Percentiles rank a stretch among this genome's conserved stretches.
phyloP scores from a whole-genome alignment of 2,329 filamentous ascomycete genomes.

The Graphilbum sp. region DNA sequence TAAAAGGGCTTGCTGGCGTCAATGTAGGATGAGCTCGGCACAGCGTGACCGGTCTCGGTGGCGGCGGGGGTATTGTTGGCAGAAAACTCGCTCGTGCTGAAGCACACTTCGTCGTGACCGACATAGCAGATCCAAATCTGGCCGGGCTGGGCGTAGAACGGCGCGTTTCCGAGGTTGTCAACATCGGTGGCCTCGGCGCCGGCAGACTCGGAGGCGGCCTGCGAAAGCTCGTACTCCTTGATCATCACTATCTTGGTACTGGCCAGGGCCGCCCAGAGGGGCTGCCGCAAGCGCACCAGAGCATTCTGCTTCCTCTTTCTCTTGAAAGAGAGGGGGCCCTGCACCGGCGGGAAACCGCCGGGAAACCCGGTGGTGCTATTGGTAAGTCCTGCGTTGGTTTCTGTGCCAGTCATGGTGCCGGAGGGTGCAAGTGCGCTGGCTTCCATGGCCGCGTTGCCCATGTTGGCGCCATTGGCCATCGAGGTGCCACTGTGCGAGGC shows the following conservation, averaged over 20 bases:
- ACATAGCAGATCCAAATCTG: constrained; percentile 73
- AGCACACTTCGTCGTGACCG: constrained; percentile 61
- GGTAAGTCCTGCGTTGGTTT: not conserved
- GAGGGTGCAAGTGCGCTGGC: no score
- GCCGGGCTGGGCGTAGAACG: constrained; percentile 52
- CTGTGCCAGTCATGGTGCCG: no score
- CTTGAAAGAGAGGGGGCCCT: constrained; percentile 42
- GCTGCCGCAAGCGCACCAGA: constrained; percentile 77
- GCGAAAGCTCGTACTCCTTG: constrained; percentile 76
- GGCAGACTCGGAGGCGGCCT: constrained; percentile 55
- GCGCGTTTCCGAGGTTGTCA: constrained; percentile 60
- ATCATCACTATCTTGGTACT: constrained; percentile 95
- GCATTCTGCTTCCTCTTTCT: constrained; percentile 84
- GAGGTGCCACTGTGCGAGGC: no score
- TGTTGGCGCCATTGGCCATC: no score
- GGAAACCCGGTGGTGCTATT: not conserved
- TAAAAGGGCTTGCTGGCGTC: constrained; percentile 62
- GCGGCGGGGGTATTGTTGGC: constrained; percentile 17
- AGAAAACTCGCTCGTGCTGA: constrained; percentile 52
- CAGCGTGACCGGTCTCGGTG: no score
- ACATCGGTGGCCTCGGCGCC: constrained; percentile 62
- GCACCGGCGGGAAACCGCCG: not conserved
- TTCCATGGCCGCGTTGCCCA: no score
- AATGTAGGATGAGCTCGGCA: constrained; percentile 28
- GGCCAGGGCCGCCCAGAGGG: constrained; percentile 83